Percentiles rank a stretch among this genome's conserved stretches.
phyloP scores from a whole-genome alignment of 345 rosid genomes.

The Gossypium stocksii region DNA sequence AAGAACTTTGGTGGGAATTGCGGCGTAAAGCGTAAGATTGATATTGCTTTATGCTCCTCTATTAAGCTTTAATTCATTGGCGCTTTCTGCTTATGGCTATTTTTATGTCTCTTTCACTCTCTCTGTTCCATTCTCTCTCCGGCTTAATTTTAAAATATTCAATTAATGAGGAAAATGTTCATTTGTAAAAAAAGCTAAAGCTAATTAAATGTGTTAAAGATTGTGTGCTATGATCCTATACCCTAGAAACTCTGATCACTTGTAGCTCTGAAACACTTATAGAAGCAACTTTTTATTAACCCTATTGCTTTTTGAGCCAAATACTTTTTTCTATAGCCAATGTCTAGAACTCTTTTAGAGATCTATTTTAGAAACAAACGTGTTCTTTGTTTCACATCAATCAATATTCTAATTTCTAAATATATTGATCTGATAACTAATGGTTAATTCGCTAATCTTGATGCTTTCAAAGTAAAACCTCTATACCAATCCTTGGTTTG shows the following conservation, averaged over 20 bases:
- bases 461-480: not conserved
- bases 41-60: not conserved
- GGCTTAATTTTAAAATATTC: not conserved
- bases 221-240: not conserved
- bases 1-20: conserved; percentile 84
- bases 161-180: not conserved
- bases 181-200: not conserved
- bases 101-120: not conserved
- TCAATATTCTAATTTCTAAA: not conserved
- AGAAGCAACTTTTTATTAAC: not conserved
- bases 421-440: not conserved
- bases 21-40: conserved; percentile 80
- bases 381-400: not conserved
- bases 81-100: not conserved
- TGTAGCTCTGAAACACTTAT: not conserved
- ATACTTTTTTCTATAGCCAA: not conserved
- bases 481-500: not conserved
- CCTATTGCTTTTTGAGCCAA: not conserved
- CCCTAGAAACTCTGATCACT: not conserved
- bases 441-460: not conserved
- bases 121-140: not conserved
- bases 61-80: not conserved
- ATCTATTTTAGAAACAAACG: not conserved
- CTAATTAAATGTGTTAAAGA: not conserved
- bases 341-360: not conserved